Base-by-base conservation (phyloP, 1,284 basidiomycete species). In the Mrakiaceae sp. region DNA sequence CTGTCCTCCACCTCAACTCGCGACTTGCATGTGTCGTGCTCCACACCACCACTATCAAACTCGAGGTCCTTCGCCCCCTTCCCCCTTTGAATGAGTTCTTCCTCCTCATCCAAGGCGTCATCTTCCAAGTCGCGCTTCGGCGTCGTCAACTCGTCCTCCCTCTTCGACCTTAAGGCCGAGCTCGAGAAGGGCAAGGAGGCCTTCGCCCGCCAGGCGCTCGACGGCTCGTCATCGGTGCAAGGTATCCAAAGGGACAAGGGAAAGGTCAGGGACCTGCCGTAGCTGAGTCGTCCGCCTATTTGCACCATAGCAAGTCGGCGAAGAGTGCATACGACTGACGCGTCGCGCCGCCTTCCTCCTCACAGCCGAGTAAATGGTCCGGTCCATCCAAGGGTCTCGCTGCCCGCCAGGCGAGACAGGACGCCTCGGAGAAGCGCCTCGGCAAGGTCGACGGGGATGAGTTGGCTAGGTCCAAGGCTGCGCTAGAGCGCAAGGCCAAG, bases 81-180 rank as follows among this genome's bases (percentile, higher is more conserved):
- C 27, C 27, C 27, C 1, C 27, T 27, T 27, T 27, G 27, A 27
- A 27, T 27, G 27, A 27, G 27, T 27, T 27, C 27, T 27, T 27
- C 27, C 27, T 27, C 27, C 27, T 27, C 27, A 27, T 27, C 27
- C 27, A 27, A 27, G 27, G 27, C 27, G 27, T 27, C 27, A 27
- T 27, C 27, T 27, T 58, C 62, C 55, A 58, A 65, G 43, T 62
- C 73, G 40, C 81, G 82, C 68, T 58, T 58, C 48, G 52, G 51
- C 14, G 52, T 66, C 44, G 60, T 66, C 42, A 51, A 47, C n/a
- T 55, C 64, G 12, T 16, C n/a, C 9, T 51, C 64, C 1, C 55
- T 66, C 42, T 66, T 61, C 14, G 64, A 66, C 47, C 64, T 66
- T 12, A 52, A 53, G 4, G 64, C 64, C 14, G 64, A 66, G 60